Evolutionary conservation across 2,329 filamentous ascomycete species (phyloP).

Genomic region (Apiospora hydei): DNA sequence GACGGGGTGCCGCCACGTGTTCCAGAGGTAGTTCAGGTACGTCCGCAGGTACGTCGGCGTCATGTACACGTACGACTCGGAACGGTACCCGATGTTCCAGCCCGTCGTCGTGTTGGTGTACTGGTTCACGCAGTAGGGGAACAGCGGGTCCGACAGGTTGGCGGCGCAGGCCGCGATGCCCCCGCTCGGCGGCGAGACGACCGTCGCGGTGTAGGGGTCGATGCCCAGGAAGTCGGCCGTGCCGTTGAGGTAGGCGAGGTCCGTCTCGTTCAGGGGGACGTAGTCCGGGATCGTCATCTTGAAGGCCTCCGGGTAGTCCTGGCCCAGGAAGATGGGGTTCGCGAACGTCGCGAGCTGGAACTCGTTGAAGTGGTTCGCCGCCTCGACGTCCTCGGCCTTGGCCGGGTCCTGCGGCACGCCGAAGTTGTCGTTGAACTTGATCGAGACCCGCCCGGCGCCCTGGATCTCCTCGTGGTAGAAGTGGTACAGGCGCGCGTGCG

Average conservation of each 20-base stretch:
- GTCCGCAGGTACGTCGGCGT: constrained; percentile 64
- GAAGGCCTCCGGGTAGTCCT: constrained; percentile 57
- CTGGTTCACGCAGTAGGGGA: constrained; percentile 61
- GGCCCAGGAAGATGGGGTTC: constrained; percentile 60
- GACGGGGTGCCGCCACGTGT: constrained; percentile 60
- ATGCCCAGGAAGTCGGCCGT: constrained; percentile 64
- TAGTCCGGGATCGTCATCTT: constrained; percentile 53
- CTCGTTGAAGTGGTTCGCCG: constrained; percentile 54
- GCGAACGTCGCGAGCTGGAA: constrained; percentile 57
- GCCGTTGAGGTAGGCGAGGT: constrained; percentile 57
- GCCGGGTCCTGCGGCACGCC: constrained; percentile 53
- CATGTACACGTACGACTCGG: constrained; percentile 63
- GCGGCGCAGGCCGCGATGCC: constrained; percentile 56
- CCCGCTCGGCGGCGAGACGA: constrained; percentile 55
- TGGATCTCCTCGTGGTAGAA: constrained; percentile 63
- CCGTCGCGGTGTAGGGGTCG: constrained; percentile 64
- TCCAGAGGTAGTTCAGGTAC: constrained; percentile 64
- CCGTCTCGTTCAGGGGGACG: constrained; percentile 51
- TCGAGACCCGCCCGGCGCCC: constrained; percentile 55
- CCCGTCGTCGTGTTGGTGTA: constrained; percentile 55
- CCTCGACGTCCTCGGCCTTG: constrained; percentile 51
- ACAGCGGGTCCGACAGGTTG: constrained; percentile 52
- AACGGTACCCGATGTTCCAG: constrained; percentile 66
- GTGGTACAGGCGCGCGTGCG: constrained; percentile 57
- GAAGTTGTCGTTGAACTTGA: constrained; percentile 60